These are phyloP conservation scores for Penicillium sp. DNA, from an alignment of 2,329 filamentous ascomycete genomes.

Conservation along the genomic window DNA sequence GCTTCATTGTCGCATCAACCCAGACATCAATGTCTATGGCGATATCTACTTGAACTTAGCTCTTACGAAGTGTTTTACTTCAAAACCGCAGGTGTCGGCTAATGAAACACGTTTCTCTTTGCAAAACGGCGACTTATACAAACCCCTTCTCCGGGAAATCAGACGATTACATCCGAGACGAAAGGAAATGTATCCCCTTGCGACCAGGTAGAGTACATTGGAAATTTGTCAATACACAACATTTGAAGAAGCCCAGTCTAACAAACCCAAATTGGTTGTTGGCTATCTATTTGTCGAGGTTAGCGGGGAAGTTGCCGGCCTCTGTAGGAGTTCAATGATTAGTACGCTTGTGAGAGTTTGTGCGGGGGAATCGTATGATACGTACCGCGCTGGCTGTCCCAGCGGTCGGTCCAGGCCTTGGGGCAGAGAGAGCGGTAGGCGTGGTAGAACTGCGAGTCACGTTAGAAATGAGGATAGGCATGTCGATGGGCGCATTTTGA, in stretches of 20 bases:
- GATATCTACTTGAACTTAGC: not conserved
- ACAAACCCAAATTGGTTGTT: conserved; percentile 23
- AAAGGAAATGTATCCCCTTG: conserved; percentile 33
- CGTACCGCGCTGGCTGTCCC: conserved; percentile 96
- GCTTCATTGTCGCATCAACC: not conserved
- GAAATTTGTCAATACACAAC: conserved; percentile 35
- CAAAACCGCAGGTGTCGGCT: conserved; percentile 1
- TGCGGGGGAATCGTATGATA: conserved; percentile 22
- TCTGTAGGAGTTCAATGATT: conserved; percentile 39
- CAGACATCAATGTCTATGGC: not conserved
- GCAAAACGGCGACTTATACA: conserved; percentile 34
- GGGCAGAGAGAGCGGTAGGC: conserved; percentile 98
- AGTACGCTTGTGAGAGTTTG: conserved; percentile 3
- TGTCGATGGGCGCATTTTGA: not conserved
- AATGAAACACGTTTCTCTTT: conserved; percentile 18
- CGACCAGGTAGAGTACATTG: conserved; percentile 44
- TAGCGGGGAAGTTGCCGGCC: conserved; percentile 58
- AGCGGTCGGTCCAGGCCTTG: conserved; percentile 87
- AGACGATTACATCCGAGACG: conserved; percentile 21
- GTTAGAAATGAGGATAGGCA: conserved; percentile 4
- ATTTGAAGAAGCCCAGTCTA: conserved; percentile 29
- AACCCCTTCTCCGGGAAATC: conserved; percentile 27
- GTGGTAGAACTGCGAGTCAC: conserved; percentile 74
- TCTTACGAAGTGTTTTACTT: not conserved
- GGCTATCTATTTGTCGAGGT: conserved; percentile 48